Percentiles rank a stretch among this genome's conserved stretches.
These are phyloP conservation scores for Kluyveromyces nonfermentans DNA, from an alignment of 805 yeast genomes.

Conservation along the genomic window DNA sequence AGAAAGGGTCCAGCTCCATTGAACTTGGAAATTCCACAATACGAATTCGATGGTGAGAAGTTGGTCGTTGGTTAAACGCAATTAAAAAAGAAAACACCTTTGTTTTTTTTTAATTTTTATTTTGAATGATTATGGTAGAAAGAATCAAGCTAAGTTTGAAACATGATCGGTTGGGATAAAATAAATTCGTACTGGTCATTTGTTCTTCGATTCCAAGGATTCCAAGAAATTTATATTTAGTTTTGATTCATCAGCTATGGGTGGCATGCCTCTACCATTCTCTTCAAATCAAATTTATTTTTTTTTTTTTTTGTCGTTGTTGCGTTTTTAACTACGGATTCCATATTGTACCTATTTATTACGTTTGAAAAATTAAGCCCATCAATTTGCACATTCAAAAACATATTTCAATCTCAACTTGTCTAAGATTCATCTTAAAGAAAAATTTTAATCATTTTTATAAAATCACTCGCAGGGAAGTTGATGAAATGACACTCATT, in stretches of 20 bases:
- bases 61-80: conserved; percentile 71
- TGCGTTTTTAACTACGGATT: neutral
- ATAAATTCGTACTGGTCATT: too few species aligned
- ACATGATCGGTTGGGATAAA: neutral
- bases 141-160: neutral
- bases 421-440: neutral
- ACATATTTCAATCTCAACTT: neutral
- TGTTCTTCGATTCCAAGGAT: too few species aligned
- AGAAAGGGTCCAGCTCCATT: conserved; percentile 99
- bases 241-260: neutral
- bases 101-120: neutral
- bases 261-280: neutral
- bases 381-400: neutral
- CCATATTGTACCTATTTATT: neutral
- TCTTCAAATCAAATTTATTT: neutral
- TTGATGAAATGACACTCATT: neutral
- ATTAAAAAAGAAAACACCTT: neutral
- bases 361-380: neutral
- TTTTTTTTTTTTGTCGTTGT: neutral
- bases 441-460: neutral
- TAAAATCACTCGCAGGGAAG: neutral
- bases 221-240: too few species aligned
- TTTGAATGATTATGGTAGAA: neutral
- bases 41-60: conserved; percentile 78
- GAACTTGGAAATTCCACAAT: conserved; percentile 93